Conservation (phyloP, 768 basidiomycete species). For the Leccinum truebloodii region DNA sequence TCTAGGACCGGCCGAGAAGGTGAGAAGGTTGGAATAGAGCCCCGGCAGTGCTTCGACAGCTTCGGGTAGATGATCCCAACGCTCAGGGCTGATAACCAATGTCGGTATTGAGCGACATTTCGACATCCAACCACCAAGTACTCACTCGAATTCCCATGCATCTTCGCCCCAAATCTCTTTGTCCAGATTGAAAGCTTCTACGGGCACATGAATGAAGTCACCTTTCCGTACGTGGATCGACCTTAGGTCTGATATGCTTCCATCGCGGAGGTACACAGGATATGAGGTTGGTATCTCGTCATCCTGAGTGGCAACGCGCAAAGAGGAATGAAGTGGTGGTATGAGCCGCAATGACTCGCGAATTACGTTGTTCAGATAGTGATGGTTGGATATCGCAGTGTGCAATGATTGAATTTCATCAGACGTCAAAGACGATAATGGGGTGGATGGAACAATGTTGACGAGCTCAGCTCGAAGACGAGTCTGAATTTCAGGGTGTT, state of each 20-base stretch:
- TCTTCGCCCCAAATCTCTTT: conserved; percentile 77
- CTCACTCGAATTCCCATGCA: conserved; percentile 81
- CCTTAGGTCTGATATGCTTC: conserved; percentile 41
- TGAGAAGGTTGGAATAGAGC: conserved; percentile 66
- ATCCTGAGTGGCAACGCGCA: conserved; percentile 75
- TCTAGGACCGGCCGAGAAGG: conserved; percentile 81
- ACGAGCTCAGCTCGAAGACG: conserved; percentile 71
- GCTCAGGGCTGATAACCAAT: conserved; percentile 58
- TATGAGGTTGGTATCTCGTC: conserved; percentile 74
- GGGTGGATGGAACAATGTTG: conserved; percentile 41
- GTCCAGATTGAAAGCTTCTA: conserved; percentile 81
- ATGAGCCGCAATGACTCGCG: conserved; percentile 77
- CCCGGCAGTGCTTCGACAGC: conserved; percentile 68
- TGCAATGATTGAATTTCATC: conserved; percentile 69
- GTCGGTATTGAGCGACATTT: conserved; percentile 4
- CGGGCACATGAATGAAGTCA: conserved; percentile 72
- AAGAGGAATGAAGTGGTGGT: conserved; percentile 79
- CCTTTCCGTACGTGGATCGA: conserved; percentile 63
- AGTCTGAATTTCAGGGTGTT: conserved; percentile 63
- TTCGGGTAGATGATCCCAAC: conserved; percentile 79
- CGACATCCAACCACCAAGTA: conserved; percentile 2
- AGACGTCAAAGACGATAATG: conserved; percentile 49
- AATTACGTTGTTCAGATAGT: conserved; percentile 74
- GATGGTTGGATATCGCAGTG: conserved; percentile 55
- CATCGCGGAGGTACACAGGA: conserved; percentile 55